These are phyloP conservation scores for Dictyostelium capitatum DNA, from an alignment of 78 protist genomes.

Conservation along the genomic window DNA sequence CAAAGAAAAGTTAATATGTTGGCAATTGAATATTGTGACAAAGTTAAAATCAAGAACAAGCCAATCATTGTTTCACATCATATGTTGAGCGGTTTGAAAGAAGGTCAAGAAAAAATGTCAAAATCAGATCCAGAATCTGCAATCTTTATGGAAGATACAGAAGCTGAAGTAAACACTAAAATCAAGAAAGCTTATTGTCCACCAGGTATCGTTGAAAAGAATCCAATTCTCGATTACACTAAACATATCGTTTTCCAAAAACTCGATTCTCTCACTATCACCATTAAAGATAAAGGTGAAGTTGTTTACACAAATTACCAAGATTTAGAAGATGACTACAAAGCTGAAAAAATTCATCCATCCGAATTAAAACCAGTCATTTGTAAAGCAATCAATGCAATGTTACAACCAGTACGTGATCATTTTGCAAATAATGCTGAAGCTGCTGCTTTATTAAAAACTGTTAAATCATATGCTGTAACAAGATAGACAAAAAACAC, in stretches of 20 bases:
- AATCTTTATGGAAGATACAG: conserved; percentile 98
- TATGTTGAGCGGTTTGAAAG: conserved; percentile 94
- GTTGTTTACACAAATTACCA: conserved; percentile 29
- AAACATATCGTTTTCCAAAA: conserved; percentile 82
- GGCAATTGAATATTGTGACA: conserved; percentile 98
- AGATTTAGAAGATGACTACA: conserved; percentile 56
- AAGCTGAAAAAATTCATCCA: conserved; percentile 78
- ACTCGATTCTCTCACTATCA: conserved; percentile 28
- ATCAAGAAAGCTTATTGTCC: conserved; percentile 92
- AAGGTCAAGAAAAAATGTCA: conserved; percentile 97
- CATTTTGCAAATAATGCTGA: conserved; percentile 87
- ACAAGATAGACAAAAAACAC: conserved; percentile 63
- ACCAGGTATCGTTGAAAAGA: conserved; percentile 72
- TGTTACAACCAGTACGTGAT: conserved; percentile 93
- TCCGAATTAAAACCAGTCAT: conserved; percentile 91
- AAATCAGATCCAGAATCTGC: conserved; percentile 98
- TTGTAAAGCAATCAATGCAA: conserved; percentile 86
- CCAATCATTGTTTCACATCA: conserved; percentile 98
- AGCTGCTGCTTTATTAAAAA: conserved; percentile 87
- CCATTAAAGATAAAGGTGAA: conserved; percentile 54
- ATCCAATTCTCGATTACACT: conserved; percentile 79
- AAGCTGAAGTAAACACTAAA: conserved; percentile 92
- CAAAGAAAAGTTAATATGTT: conserved; percentile 99
- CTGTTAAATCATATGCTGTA: conserved; percentile 81
- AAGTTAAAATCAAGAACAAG: conserved; percentile 88